Conservation (phyloP, 2,329 filamentous ascomycete species). For the Trichoderma sp. region DNA sequence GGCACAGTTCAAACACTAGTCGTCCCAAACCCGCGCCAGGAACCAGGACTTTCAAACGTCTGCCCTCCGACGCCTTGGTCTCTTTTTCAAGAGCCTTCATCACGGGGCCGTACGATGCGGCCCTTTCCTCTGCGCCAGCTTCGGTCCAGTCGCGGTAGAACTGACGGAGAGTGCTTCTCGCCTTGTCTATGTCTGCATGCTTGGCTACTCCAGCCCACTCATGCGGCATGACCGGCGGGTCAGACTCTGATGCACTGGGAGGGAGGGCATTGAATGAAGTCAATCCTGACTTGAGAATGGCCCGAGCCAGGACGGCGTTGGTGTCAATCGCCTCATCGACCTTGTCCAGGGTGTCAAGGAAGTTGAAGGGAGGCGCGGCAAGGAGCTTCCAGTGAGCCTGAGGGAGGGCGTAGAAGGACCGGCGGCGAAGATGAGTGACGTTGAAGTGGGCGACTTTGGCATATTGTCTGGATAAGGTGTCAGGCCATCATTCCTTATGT, state of each 20-base stretch:
- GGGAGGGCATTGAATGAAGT: conserved; percentile 60
- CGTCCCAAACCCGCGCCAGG: conserved; percentile 88
- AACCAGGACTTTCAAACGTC: conserved; percentile 67
- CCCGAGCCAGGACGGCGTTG: conserved; percentile 79
- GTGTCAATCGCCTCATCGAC: conserved; percentile 85
- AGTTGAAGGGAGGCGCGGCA: conserved; percentile 75
- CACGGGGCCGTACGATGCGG: conserved; percentile 75
- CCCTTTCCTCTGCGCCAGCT: conserved; percentile 71
- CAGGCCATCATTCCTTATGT: background rate
- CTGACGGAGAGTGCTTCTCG: conserved; percentile 85
- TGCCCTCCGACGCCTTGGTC: conserved; percentile 32
- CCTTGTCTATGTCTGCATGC: conserved; percentile 79
- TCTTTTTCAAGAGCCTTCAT: conserved; percentile 61
- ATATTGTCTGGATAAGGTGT: conserved; percentile 63
- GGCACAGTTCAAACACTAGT: conserved; percentile 82
- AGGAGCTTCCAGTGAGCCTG: conserved; percentile 81
- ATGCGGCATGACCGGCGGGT: conserved; percentile 47
- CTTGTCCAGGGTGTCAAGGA: conserved; percentile 72
- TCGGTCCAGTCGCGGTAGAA: conserved; percentile 93
- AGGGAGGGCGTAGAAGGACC: conserved; percentile 89
- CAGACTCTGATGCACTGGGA: conserved; percentile 37
- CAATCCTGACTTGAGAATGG: conserved; percentile 70
- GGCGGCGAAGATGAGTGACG: conserved; percentile 83
- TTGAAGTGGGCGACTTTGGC: conserved; percentile 83
- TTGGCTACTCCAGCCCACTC: conserved; percentile 72